Conservation (phyloP, 352 stramenopile genomes). For the Peronospora destructor region DNA sequence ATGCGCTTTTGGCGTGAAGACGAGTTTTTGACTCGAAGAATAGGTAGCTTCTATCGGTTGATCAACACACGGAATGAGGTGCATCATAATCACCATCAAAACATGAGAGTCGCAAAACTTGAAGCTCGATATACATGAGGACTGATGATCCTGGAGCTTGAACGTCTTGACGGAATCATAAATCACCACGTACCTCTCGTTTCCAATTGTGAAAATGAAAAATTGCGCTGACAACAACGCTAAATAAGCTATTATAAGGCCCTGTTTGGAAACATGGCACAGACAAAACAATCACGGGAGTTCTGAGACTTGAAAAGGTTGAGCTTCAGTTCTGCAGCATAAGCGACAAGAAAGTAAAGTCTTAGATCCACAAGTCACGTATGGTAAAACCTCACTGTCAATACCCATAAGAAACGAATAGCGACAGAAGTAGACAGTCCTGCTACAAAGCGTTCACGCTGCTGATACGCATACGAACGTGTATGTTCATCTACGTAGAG, state of each 20-base stretch:
- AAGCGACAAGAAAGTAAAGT: constrained; percentile 6
- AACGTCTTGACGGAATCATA: neutral
- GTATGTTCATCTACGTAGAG: constrained; percentile 42
- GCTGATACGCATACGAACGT: constrained; percentile 8
- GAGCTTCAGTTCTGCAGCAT: constrained; percentile 7
- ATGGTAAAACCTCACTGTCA: neutral
- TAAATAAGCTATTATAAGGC: constrained; percentile 29
- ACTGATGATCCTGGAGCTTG: constrained; percentile 13
- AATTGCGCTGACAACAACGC: constrained; percentile 8
- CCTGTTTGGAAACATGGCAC: constrained; percentile 5
- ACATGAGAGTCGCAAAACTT: constrained; percentile 4
- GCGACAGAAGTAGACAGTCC: constrained; percentile 35
- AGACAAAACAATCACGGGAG: constrained; percentile 2
- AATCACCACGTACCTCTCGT: constrained; percentile 9
- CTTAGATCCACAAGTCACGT: neutral
- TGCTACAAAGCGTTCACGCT: constrained; percentile 17
- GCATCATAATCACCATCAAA: neutral
- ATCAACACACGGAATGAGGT: constrained; percentile 18
- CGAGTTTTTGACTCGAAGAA: neutral
- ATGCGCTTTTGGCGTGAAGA: constrained; percentile 6
- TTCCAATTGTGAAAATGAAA: constrained; percentile 2
- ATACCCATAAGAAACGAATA: constrained; percentile 46
- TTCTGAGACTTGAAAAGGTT: neutral
- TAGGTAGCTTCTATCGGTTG: neutral
- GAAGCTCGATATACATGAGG: constrained; percentile 6